These are phyloP conservation scores for Citrus mangshanensis DNA, from an alignment of 345 rosid species.

Conservation along the genomic window DNA sequence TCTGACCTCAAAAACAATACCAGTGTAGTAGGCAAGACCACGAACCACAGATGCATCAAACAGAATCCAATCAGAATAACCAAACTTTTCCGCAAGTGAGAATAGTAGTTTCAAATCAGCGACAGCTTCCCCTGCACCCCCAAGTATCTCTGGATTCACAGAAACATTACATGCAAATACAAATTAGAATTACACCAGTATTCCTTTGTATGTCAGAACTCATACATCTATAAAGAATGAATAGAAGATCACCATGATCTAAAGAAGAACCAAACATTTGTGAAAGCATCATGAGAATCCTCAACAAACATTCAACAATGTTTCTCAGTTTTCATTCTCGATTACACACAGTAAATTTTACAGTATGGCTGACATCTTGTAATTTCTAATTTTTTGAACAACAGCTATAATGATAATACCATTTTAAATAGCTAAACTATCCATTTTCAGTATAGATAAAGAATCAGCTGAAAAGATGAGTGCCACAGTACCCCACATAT, in stretches of 20 bases:
- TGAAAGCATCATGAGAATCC: background rate
- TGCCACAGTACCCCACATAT: too few species aligned
- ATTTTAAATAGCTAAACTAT: too few species aligned
- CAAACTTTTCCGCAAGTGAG: constrained; percentile 85
- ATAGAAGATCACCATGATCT: background rate
- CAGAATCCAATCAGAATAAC: constrained; percentile 90
- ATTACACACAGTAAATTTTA: background rate
- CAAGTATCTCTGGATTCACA: constrained; percentile 57
- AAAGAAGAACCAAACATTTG: background rate
- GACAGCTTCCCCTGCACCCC: constrained; percentile 83
- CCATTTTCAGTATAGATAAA: too few species aligned
- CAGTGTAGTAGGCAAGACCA: constrained; percentile 97
- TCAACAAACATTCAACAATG: background rate
- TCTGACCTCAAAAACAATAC: constrained; percentile 94
- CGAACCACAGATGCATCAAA: constrained; percentile 97
- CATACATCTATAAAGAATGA: background rate
- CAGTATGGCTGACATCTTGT: background rate
- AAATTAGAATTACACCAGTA: background rate
- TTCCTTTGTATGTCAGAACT: background rate
- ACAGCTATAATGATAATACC: background rate
- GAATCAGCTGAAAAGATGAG: too few species aligned
- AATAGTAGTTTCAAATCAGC: constrained; percentile 74
- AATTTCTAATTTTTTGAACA: background rate
- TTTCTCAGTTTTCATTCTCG: background rate
- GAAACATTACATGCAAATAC: constrained; percentile 9